Evolutionary conservation across 306 rosid species (phyloP), one percentile per base, ranked within the genome.

Genomic region (Cucurbita pepo): DNA sequence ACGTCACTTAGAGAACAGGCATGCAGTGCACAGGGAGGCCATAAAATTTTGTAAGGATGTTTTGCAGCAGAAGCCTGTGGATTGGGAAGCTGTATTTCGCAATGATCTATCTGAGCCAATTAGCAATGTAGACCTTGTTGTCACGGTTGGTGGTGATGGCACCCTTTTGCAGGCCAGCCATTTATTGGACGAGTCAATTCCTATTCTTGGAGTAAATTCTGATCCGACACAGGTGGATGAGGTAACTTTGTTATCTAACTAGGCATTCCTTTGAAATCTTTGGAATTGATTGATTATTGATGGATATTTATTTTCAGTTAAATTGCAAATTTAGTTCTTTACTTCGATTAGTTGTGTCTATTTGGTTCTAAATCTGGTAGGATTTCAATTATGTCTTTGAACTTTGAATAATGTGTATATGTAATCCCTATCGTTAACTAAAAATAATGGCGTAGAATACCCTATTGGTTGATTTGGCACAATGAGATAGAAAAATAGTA

Each of bases 131-230:
- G 98, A 94, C 76, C 76, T 94, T 75, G 91, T 94, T 74, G 83
- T 90, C 48, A 82, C 98, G 40, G 75, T 94, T 77, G 98, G 98
- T 55, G 98, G 97, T 38, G 98, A 89, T 83, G 98, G 98, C 71
- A 89, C 98, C 45, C 88, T 94, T 75, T 76, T 94, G 73, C 96
- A 86, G 74, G 95, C 95, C 43, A 89, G 96, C 79, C 92, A 94
- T 90, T 89, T 83, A 71, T 78, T 89, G 77, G 92, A 94, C 69
- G 88, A 89, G 72, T 80, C 81, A 7, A 75, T 89, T 82, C 96
- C 97, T 11, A 76, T 90, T 79, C 86, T 94, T n/a, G 98, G 98
- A 74, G 95, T 94, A 77, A 94, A 94, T 79, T 94, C 98, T 48
- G 98, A 89, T 78, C 97, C 98, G 60, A 89, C 98, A 30, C 78